A percentile compares a stretch with the other conserved stretches of the same genome.
Evolutionary conservation across 208 protist species (phyloP).

Genomic region (Leishmania mexicana): DNA sequence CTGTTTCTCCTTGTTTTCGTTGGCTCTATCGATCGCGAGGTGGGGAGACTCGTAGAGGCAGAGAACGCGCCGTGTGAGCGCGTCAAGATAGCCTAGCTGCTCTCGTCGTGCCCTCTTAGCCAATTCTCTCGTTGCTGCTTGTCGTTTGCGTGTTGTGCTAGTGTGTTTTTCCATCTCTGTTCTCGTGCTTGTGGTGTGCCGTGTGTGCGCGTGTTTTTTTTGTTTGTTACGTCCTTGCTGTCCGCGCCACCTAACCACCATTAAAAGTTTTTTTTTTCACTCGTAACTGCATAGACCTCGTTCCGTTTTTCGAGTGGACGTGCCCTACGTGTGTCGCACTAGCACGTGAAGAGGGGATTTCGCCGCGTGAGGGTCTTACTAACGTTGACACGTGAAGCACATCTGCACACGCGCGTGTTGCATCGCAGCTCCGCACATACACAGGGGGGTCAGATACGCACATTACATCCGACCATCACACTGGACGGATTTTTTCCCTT

Average conservation of each 20-base stretch:
- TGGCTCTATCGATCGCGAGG: background rate
- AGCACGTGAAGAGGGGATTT: background rate
- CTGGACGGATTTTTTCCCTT: background rate
- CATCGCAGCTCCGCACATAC: background rate
- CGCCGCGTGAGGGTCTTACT: background rate
- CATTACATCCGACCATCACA: background rate
- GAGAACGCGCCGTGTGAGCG: background rate
- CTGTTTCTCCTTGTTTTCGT: slow-evolving; percentile 9
- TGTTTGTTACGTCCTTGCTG: background rate
- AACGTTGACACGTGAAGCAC: background rate
- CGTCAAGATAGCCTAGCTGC: background rate
- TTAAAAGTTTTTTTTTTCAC: background rate
- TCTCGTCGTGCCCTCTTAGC: slow-evolving; percentile 10
- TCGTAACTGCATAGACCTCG: background rate
- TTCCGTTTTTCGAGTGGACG: background rate
- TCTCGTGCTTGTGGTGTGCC: background rate
- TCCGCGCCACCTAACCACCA: background rate
- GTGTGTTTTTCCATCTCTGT: background rate
- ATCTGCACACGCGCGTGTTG: background rate
- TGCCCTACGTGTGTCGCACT: background rate
- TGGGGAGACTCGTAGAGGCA: background rate
- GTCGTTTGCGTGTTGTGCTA: background rate
- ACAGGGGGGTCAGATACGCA: slow-evolving; percentile 10
- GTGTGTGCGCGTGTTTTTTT: background rate
- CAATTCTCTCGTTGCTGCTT: background rate